Conservation (phyloP, 2,329 filamentous ascomycete genomes). For the Fusarium albidum region DNA sequence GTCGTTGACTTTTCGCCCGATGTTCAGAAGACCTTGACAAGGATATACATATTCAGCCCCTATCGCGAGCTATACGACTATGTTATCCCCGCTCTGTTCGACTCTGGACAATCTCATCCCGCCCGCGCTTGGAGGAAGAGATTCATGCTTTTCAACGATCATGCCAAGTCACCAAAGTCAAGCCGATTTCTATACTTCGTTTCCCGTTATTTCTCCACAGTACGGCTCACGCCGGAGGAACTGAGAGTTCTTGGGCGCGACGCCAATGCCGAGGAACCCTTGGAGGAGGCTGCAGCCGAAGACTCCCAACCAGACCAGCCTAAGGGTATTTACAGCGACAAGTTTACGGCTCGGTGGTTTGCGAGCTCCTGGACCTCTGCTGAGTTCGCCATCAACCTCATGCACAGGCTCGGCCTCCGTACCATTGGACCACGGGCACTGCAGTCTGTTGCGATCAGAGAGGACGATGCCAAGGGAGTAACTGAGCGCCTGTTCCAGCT, state of each 20-base stretch:
- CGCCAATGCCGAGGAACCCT: background rate
- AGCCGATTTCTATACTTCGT: slow-evolving; percentile 59
- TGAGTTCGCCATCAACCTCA: slow-evolving; percentile 74
- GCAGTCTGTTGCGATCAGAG: slow-evolving; percentile 77
- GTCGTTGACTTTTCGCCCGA: slow-evolving; percentile 47
- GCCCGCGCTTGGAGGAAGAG: slow-evolving; percentile 58
- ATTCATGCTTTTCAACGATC: slow-evolving; percentile 52
- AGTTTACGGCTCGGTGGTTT: slow-evolving; percentile 83
- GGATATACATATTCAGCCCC: slow-evolving; percentile 55
- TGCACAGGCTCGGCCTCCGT: slow-evolving; percentile 75
- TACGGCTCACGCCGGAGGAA: slow-evolving; percentile 50
- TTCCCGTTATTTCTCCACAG: slow-evolving; percentile 53
- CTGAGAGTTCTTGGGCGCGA: slow-evolving; percentile 29
- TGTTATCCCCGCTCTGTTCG: slow-evolving; percentile 60
- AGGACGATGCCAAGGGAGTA: slow-evolving; percentile 64
- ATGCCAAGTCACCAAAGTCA: slow-evolving; percentile 51
- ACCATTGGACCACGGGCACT: slow-evolving; percentile 79
- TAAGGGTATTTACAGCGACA: slow-evolving; percentile 41
- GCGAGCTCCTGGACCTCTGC: slow-evolving; percentile 76
- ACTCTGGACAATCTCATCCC: slow-evolving; percentile 52
- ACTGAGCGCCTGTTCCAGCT: slow-evolving; percentile 67
- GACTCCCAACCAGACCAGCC: background rate
- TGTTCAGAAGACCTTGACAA: slow-evolving; percentile 51
- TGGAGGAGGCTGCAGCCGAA: background rate
- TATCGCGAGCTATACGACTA: slow-evolving; percentile 58